These are phyloP conservation scores for Ophiostoma sp. DNA, from an alignment of 2,329 filamentous ascomycete species.

Conservation along the genomic window DNA sequence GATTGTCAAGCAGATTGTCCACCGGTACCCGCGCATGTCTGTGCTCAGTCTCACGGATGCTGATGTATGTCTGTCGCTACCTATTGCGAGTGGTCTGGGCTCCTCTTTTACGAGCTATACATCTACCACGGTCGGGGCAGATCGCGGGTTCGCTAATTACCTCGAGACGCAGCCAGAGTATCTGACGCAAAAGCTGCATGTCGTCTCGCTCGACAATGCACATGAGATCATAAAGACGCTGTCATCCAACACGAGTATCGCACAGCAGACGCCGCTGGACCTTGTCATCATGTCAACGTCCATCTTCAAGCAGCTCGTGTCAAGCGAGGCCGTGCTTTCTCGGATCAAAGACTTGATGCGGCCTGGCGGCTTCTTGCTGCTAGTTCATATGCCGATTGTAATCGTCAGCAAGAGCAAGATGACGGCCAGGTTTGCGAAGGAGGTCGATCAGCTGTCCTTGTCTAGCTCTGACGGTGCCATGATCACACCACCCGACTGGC, in stretches of 20 bases:
- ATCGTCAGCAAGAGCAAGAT: not conserved
- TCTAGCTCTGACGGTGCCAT: not conserved
- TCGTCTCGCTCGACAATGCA: not conserved
- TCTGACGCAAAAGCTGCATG: not conserved
- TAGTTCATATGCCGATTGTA: constrained; percentile 29
- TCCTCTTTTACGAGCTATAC: constrained; percentile 29
- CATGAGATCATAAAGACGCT: not conserved
- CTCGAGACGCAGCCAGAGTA: not conserved
- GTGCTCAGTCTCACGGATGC: constrained; percentile 36
- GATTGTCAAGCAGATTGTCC: constrained; percentile 36
- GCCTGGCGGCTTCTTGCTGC: constrained; percentile 33
- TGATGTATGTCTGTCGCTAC: constrained; percentile 31
- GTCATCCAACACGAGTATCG: not conserved
- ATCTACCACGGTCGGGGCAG: not conserved
- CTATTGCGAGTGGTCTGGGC: constrained; percentile 33
- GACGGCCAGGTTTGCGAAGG: not conserved
- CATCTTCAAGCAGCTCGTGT: constrained; percentile 22
- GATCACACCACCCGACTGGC: constrained; percentile 34
- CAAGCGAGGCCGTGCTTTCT: constrained; percentile 22
- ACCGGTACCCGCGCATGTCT: constrained; percentile 38
- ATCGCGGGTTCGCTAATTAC: not conserved
- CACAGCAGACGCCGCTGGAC: constrained; percentile 25
- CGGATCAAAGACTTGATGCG: constrained; percentile 28
- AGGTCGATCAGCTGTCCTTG: not conserved
- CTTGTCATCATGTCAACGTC: constrained; percentile 30